Conservation (phyloP, 108 stramenopile species). For the Cyclotella sp. region DNA sequence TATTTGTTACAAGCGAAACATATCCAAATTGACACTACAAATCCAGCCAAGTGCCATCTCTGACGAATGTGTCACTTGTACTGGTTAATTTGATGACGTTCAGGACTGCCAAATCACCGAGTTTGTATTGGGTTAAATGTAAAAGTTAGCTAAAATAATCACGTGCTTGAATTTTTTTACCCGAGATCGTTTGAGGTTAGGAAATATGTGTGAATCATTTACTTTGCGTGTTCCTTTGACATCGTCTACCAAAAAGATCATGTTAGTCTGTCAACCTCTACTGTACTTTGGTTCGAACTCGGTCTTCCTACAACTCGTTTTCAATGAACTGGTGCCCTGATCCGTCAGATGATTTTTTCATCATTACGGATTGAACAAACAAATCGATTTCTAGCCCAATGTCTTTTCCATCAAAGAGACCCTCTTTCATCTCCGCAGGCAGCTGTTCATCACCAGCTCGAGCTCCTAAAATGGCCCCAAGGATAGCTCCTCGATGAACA, state of each 20-base stretch:
- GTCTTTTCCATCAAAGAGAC: slow-evolving; percentile 45
- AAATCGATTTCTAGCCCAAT: slow-evolving; percentile 69
- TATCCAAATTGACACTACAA: slow-evolving; percentile 70
- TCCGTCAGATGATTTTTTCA: not conserved
- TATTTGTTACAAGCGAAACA: slow-evolving; percentile 47
- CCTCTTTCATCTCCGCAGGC: slow-evolving; percentile 58
- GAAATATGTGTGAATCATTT: no score
- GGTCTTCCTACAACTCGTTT: slow-evolving; percentile 16
- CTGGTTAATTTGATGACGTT: not conserved
- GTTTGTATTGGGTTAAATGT: no score
- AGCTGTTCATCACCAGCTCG: slow-evolving; percentile 54
- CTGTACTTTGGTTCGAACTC: no score
- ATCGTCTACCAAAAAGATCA: no score
- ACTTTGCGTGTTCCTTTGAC: no score
- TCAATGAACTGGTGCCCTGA: not conserved
- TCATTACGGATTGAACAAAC: slow-evolving; percentile 60
- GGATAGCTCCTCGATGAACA: slow-evolving; percentile 80
- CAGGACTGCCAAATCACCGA: no score
- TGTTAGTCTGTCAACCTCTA: no score
- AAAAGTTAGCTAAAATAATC: no score
- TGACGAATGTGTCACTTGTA: slow-evolving; percentile 58
- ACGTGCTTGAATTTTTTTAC: no score
- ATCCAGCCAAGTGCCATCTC: slow-evolving; percentile 39
- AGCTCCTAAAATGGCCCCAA: slow-evolving; percentile 88
- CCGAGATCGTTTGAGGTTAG: not conserved